Conservation (phyloP, 805 yeast species). For the Clavispora fructus region DNA sequence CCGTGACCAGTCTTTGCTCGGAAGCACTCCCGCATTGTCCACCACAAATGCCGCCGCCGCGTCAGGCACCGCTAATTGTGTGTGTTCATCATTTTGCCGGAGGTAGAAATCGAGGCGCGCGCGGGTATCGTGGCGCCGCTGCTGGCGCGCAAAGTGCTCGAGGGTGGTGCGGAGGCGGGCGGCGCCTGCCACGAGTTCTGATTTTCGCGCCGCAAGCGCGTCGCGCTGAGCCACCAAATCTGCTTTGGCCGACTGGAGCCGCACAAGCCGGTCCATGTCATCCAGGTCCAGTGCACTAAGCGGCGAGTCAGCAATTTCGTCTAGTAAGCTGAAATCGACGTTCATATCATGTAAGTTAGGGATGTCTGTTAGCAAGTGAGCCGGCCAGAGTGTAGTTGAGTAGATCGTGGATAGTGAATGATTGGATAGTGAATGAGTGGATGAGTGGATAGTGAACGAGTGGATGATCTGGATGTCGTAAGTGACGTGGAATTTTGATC, state of each 20-base stretch:
- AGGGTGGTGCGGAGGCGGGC: slow-evolving; percentile 5
- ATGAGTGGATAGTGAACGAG: too few relatives aligned
- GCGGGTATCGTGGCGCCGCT: slow-evolving; percentile 10
- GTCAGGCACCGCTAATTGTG: slow-evolving; percentile 7
- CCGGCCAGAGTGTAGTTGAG: too few relatives aligned
- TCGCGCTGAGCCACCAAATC: slow-evolving; percentile 10
- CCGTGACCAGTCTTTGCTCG: slow-evolving; percentile 29
- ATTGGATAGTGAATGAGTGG: too few relatives aligned
- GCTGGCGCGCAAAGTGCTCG: slow-evolving; percentile 8
- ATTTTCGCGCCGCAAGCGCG: slow-evolving; percentile 4
- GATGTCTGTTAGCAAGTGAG: not conserved
- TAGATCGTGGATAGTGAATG: too few relatives aligned
- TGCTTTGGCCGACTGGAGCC: slow-evolving; percentile 9
- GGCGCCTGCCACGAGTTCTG: slow-evolving; percentile 6
- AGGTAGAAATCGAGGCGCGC: slow-evolving; percentile 13
- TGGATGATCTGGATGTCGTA: too few relatives aligned
- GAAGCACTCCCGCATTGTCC: slow-evolving; percentile 27
- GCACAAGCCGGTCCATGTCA: slow-evolving; percentile 8
- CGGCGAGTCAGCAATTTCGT: slow-evolving; percentile 2
- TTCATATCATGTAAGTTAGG: not conserved
- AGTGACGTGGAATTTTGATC: too few relatives aligned
- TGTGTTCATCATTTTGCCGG: slow-evolving; percentile 12
- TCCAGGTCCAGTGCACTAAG: slow-evolving; percentile 3
- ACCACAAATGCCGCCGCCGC: slow-evolving; percentile 12
- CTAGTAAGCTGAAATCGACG: slow-evolving; percentile 2